phyloP scores from a whole-genome alignment of 2,329 filamentous ascomycete species.

The Aspergillus neoniger region DNA sequence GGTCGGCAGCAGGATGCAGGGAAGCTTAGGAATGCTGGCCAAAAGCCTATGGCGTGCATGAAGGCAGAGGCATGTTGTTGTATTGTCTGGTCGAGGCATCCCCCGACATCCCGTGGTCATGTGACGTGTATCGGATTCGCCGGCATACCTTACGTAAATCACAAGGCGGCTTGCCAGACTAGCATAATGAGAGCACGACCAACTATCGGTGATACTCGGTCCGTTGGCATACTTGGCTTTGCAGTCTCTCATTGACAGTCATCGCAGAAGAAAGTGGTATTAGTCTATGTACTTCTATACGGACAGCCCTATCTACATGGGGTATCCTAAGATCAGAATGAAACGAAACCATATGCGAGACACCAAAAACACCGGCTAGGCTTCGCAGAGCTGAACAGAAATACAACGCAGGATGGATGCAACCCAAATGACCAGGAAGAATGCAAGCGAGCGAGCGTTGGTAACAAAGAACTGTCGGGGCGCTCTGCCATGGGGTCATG shows the following conservation, averaged over 20 bases:
- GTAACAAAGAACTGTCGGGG: neutral
- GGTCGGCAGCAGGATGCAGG: neutral
- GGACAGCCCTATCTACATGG: constrained; percentile 15
- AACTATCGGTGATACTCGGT: neutral
- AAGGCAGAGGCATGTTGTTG: neutral
- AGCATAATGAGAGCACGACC: too few species aligned
- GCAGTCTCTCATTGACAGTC: neutral
- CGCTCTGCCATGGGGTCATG: neutral
- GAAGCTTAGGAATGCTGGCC: neutral
- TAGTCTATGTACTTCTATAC: constrained; percentile 24
- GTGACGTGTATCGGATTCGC: neutral
- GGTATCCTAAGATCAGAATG: constrained; percentile 14
- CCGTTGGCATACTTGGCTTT: neutral
- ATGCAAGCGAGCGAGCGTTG: neutral
- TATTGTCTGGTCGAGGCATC: neutral
- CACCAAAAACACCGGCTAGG: constrained; percentile 13
- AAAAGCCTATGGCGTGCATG: neutral
- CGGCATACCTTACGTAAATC: neutral
- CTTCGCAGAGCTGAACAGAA: constrained; percentile 3
- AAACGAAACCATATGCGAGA: constrained; percentile 10
- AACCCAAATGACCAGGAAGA: constrained; percentile 2
- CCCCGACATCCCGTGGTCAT: neutral
- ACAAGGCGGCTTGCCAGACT: neutral
- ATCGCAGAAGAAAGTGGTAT: constrained; percentile 10
- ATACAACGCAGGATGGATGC: constrained; percentile 11